Evolutionary conservation across 345 rosid genomes (phyloP), one percentile per base, ranked within the genome.

Genomic region (Hibiscus syriacus): DNA sequence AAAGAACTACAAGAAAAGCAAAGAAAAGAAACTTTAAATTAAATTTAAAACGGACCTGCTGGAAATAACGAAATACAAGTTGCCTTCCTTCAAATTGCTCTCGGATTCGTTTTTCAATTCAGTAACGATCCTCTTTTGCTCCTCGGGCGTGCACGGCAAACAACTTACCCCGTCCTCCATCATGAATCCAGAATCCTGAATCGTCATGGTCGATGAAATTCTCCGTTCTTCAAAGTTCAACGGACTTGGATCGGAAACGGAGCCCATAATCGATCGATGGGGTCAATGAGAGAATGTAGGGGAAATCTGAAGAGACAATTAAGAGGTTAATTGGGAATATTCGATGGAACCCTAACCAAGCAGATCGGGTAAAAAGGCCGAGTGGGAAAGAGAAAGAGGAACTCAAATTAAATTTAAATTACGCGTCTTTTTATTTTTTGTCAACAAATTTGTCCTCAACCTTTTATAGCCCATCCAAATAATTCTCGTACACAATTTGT

Each of bases 11-110:
- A 43, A 55, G 43, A 22, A 50, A 34, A 55, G 19, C 9, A 50
- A n/a, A 53, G n/a, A 34, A n/a, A 45, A 2, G 19, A 5, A 43
- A 29, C 49, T 53, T 5, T 9, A 11, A n/a, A n/a, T n/a, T 43
- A 2, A 0, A 2, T 17, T 14, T 14, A 2, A 1, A 39, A n/a
- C 56, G 14, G 54, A 93, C 98, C 96, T 83, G 68, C 73, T 49
- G 7, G 98, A 93, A 77, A 89, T 70, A 29, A 93, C 84, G 76
- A 78, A 93, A 72, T 86, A 90, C 73, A 81, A 70, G 78, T 86
- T 89, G 73, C 96, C 98, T 64, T 89, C 90, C 69, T 75, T 82
- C 80, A 87, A 74, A 79, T 75, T 55, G 38, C 17, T 69, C 58
- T 86, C 92, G 6, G 95, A 84, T 79, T 87, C 82, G 41, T 50